Conservation (phyloP, 352 stramenopile species). For the Pythium sp. region DNA sequence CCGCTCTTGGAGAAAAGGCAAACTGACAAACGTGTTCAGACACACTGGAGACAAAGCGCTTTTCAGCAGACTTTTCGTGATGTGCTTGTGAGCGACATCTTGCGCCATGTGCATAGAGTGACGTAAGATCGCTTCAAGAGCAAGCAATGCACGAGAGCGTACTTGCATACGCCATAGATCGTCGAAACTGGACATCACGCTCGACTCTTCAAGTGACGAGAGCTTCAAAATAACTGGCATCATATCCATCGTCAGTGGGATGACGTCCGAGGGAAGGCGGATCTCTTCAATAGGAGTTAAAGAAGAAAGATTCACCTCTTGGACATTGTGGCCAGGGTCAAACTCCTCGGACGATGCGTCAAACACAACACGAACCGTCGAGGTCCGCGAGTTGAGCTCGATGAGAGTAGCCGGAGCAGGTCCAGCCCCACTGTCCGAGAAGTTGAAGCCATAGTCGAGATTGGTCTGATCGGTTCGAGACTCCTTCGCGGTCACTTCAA, state of each 20-base stretch:
- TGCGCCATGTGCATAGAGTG: constrained; percentile 45
- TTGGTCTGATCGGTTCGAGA: constrained; percentile 24
- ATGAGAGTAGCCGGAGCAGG: constrained; percentile 71
- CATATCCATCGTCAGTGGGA: constrained; percentile 63
- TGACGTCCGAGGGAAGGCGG: constrained; percentile 43
- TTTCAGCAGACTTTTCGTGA: constrained; percentile 51
- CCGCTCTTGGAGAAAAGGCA: constrained; percentile 75
- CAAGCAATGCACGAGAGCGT: constrained; percentile 74
- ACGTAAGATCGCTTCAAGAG: constrained; percentile 73
- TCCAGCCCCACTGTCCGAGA: constrained; percentile 29
- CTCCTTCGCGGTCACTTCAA: constrained; percentile 60
- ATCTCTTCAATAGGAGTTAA: constrained; percentile 81
- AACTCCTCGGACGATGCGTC: constrained; percentile 63
- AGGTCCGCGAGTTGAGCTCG: constrained; percentile 56
- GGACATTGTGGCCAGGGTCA: constrained; percentile 78
- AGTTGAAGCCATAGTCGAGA: constrained; percentile 55
- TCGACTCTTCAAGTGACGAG: constrained; percentile 68
- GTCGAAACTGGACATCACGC: constrained; percentile 63
- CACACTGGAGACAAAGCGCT: constrained; percentile 64
- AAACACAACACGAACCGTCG: constrained; percentile 78
- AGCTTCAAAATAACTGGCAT: constrained; percentile 85
- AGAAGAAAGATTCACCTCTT: constrained; percentile 68
- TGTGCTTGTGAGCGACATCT: constrained; percentile 30
- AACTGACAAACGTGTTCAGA: constrained; percentile 69
- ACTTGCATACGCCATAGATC: constrained; percentile 84